Base-by-base conservation (phyloP, 805 yeast genomes). In the Yarrowia keelungensis region DNA sequence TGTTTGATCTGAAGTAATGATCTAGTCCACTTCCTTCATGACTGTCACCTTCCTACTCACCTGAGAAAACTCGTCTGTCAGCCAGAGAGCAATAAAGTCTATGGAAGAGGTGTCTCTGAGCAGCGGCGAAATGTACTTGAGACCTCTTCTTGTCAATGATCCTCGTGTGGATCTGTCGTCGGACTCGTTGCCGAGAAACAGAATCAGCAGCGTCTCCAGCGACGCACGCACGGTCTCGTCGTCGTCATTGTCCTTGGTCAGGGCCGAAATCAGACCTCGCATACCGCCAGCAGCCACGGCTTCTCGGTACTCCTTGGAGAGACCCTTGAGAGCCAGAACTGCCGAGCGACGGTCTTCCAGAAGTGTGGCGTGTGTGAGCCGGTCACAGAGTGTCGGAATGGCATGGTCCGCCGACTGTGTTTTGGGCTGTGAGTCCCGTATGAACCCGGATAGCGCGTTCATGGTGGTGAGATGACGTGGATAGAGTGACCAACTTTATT, bases 31-130 rank as follows among this genome's bases (percentile, higher is more conserved):
- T 1, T 15, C 45, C 45, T 2, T 26, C 19, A 19, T 26, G 32
- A 26, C 2, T 26, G 32, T 2, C 32, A 26, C 32, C 32, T 26
- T 26, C 32, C 8, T 51, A 7, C 69, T 50, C 11, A 82, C 79
- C 78, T 90, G 93, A 1, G 93, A 89, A 73, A 95, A 81, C 74
- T 92, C 98, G 78, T 95, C 99, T 0, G 98, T 92, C 41, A 95
- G 90, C 97, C 98, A 93, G 69, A 93, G 79, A 0, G 97, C 90
- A 72, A 95, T 90, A 74, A 92, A 97, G 76, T 93, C 98, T 12
- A 87, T 85, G 3, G 79, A 72, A 26, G 76, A 75, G 5, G 81
- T 78, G 3, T 84, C 86, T 77, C 85, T 64, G 69, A 87, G 79
- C 19, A 87, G 79, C 2, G 95, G 95, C 2, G 92, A 87, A 0